Percentiles rank a stretch among this genome's conserved stretches.
Conservation (phyloP, 352 stramenopile genomes). For the Phytopythium delawarense region DNA sequence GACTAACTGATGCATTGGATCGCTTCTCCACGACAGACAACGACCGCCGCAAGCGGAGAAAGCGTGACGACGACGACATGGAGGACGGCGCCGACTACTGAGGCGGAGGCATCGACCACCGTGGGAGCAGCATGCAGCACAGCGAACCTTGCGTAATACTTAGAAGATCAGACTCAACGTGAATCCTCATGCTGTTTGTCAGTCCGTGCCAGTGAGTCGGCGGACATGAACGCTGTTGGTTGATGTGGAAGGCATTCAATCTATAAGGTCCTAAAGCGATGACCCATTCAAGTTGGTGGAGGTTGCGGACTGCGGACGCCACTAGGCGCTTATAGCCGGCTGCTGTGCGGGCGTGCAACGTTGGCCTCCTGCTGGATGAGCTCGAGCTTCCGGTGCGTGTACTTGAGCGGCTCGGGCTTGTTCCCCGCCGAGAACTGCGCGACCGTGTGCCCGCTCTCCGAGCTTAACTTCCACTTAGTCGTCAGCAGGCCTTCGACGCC, state of each 20-base stretch:
- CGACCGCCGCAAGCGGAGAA: slow-evolving; percentile 62
- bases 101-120: background rate
- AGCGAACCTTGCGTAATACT: background rate
- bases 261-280: too few species aligned
- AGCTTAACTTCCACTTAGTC: slow-evolving; percentile 96
- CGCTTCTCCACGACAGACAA: slow-evolving; percentile 25
- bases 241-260: too few species aligned
- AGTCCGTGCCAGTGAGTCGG: too few species aligned
- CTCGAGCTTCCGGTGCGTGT: slow-evolving; percentile 77
- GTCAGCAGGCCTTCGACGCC: slow-evolving; percentile 97
- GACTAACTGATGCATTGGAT: slow-evolving; percentile 5
- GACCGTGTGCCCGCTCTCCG: slow-evolving; percentile 79
- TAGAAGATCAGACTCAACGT: too few species aligned
- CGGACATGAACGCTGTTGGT: too few species aligned
- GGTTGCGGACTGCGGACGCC: too few species aligned
- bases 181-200: too few species aligned
- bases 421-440: slow-evolving; percentile 51
- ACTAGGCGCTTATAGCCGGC: slow-evolving; percentile 43
- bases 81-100: slow-evolving; percentile 47
- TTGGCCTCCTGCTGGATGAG: slow-evolving; percentile 59
- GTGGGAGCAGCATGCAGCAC: background rate
- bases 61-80: slow-evolving; percentile 37
- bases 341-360: slow-evolving; percentile 62
- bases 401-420: slow-evolving; percentile 41
- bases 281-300: too few species aligned